Conservation (phyloP, 139 green algal genomes). For the Chlamydomonas sphaeroides region DNA sequence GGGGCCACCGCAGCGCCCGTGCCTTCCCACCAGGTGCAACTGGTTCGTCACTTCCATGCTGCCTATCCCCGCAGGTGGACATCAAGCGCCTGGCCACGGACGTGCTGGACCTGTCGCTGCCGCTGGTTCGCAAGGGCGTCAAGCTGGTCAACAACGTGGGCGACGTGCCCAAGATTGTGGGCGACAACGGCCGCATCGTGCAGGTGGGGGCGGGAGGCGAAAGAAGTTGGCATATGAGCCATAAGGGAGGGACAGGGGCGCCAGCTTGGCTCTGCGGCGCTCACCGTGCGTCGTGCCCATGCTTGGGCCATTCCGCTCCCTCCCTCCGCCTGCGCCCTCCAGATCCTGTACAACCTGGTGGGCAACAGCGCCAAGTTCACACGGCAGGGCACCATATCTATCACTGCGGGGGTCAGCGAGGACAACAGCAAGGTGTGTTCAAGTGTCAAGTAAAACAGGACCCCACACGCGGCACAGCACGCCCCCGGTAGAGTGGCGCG, state of each 20-base stretch:
- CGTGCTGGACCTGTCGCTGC: conserved; percentile 51
- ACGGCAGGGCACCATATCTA: conserved; percentile 38
- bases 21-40: too few relatives aligned
- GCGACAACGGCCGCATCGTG: conserved; percentile 57
- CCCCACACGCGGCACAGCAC: too few relatives aligned
- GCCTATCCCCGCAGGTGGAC: conserved; percentile 36
- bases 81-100: conserved; percentile 56
- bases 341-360: conserved; percentile 61
- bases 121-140: conserved; percentile 48
- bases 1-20: too few relatives aligned
- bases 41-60: too few relatives aligned
- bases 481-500: too few relatives aligned
- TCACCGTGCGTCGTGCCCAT: too few relatives aligned
- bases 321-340: background rate
- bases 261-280: too few relatives aligned
- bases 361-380: conserved; percentile 57
- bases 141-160: conserved; percentile 46
- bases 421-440: conserved; percentile 32
- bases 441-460: too few relatives aligned
- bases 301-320: background rate
- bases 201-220: conserved; percentile 12
- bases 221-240: background rate
- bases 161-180: conserved; percentile 55
- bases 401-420: conserved; percentile 37
- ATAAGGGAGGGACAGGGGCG: too few relatives aligned